Evolutionary conservation across 495 filamentous ascomycete genomes (phyloP), one percentile per base, ranked within the genome.

Genomic region (Hypomontagnella submonticulosa): DNA sequence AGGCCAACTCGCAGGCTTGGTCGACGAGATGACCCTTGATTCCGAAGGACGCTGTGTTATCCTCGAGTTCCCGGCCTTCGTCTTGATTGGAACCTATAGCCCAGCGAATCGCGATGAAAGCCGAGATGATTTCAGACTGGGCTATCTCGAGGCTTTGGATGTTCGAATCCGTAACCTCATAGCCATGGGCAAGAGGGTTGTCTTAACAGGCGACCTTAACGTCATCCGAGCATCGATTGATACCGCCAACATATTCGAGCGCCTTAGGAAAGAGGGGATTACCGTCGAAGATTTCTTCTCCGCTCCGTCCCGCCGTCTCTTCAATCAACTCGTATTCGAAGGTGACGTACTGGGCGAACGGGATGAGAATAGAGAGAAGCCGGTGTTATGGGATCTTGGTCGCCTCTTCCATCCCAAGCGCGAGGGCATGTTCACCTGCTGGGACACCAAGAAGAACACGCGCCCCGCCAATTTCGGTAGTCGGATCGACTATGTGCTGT

Each of bases 31-130:
- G 18, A 80, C 80, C 0, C 85, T 98, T 18, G 94, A 98, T 71
- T 92, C 91, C 0, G 94, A 98, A 83, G 95, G 95, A 4, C 88
- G 95, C 37, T 93, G 92, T 68, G 86, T 97, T 4, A 80, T 97
- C n/a, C 83, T 99, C 2, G 95, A 99, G 70, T 97, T 99, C 69
- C 92, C 92, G 1, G 94, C 92, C 10, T 98, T 99, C 69, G 90
- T 99, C 15, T 81, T 99, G 2, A 87, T 99, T 40, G 95, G 94
- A 10, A 83, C 92, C 12, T 98, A 99, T 74, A 90, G 88, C 66
- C 95, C 95, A 13, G 95, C 95, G 8, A 90, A 90, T 69, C 85
- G 91, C 56, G 93, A 97, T 67, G 90, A 93, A 53, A 85, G 84
- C n/a, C 83, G 95, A 19, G 90, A 93, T 62, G 86, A 88, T 49